A percentile compares a stretch with the other conserved stretches of the same genome.
Evolutionary conservation across 495 filamentous ascomycete genomes (phyloP).

Genomic region (Talaromyces wortmannii): DNA sequence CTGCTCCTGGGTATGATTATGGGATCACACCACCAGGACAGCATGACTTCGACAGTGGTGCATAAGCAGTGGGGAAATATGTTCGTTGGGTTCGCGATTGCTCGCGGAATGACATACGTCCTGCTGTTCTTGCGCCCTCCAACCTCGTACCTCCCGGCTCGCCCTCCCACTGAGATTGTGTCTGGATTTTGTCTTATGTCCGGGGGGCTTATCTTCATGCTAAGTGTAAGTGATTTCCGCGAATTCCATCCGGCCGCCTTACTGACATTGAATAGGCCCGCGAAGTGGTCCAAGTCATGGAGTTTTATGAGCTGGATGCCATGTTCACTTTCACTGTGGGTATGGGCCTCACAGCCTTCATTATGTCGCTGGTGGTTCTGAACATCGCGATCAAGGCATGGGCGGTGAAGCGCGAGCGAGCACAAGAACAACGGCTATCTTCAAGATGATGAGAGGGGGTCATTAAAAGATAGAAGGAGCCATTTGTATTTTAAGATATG

Average conservation of each 20-base stretch:
- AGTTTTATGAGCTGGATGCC: slow-evolving; percentile 60
- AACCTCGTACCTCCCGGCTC: slow-evolving; percentile 67
- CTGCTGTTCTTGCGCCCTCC: slow-evolving; percentile 73
- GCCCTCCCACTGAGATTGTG: slow-evolving; percentile 83
- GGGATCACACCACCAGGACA: slow-evolving; percentile 81
- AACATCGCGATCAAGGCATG: slow-evolving; percentile 81
- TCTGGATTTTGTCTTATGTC: slow-evolving; percentile 78
- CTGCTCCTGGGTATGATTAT: slow-evolving; percentile 88
- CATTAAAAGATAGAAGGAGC: too few species aligned
- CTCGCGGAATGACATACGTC: slow-evolving; percentile 73
- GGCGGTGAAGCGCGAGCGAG: slow-evolving; percentile 32
- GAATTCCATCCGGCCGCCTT: not conserved
- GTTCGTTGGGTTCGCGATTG: slow-evolving; percentile 71
- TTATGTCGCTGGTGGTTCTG: slow-evolving; percentile 79
- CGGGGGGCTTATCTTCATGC: slow-evolving; percentile 89
- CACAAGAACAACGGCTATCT: too few species aligned
- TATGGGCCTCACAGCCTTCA: slow-evolving; percentile 71
- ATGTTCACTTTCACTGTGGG: slow-evolving; percentile 93
- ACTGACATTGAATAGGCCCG: slow-evolving; percentile 37
- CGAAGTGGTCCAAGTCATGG: slow-evolving; percentile 68
- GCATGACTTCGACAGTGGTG: slow-evolving; percentile 81
- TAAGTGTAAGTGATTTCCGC: slow-evolving; percentile 55
- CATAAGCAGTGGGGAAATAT: slow-evolving; percentile 92
- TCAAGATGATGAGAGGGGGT: too few species aligned
- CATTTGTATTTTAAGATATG: too few species aligned